phyloP scores from a whole-genome alignment of 306 rosid species.

The Casuarina cunninghamiana region DNA sequence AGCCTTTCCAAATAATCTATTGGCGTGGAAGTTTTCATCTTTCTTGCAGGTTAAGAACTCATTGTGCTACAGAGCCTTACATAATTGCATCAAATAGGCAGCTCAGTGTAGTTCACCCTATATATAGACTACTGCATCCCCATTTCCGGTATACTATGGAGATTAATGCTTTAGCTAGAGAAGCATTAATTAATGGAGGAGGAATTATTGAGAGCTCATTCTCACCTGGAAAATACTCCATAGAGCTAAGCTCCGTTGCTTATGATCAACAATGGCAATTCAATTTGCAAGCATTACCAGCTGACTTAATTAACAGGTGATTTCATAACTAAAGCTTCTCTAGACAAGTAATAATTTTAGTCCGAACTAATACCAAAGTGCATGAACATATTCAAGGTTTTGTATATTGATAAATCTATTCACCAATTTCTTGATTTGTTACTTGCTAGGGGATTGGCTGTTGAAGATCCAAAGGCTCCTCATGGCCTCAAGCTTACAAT shows the following conservation, averaged over 20 bases:
- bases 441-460: slow-evolving; percentile 54
- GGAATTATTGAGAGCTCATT: slow-evolving; percentile 64
- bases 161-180: slow-evolving; percentile 81
- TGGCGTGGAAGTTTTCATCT: not conserved
- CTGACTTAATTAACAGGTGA: slow-evolving; percentile 64
- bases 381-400: too few relatives aligned
- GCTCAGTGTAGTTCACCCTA: slow-evolving; percentile 81
- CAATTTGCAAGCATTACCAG: slow-evolving; percentile 64
- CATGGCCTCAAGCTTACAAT: slow-evolving; percentile 45
- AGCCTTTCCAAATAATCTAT: not conserved
- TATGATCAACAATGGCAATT: slow-evolving; percentile 73
- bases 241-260: slow-evolving; percentile 55
- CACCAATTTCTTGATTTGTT: not conserved
- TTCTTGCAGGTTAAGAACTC: slow-evolving; percentile 75
- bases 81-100: slow-evolving; percentile 80
- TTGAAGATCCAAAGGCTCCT: slow-evolving; percentile 36
- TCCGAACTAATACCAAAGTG: too few relatives aligned
- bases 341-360: too few relatives aligned
- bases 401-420: too few relatives aligned
- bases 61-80: slow-evolving; percentile 73
- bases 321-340: too few relatives aligned
- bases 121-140: slow-evolving; percentile 69
- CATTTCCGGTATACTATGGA: slow-evolving; percentile 94
- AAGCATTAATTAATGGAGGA: slow-evolving; percentile 50
- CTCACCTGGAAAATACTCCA: slow-evolving; percentile 50